Evolutionary conservation across 257 asterid species (phyloP).

Genomic region (Jaltomata sinuosa): DNA sequence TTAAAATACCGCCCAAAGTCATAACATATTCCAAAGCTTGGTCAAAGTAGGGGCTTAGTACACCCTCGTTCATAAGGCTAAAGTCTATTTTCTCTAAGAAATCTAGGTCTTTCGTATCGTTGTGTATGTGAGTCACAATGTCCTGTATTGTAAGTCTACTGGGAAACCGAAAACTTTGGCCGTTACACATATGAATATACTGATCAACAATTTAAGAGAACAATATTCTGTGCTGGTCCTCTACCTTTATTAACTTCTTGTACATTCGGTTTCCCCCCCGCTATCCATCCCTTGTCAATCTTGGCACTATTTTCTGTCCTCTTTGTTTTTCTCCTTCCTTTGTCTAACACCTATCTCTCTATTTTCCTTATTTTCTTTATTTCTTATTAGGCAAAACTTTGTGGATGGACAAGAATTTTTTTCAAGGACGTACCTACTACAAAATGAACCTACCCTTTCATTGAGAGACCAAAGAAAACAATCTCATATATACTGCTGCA

Average conservation of each 20-base stretch:
- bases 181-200: too few species aligned
- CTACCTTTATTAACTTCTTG: neutral
- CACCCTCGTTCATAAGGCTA: too few species aligned
- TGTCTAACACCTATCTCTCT: neutral
- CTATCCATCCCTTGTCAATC: neutral
- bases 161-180: too few species aligned
- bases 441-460: neutral
- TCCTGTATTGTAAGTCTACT: too few species aligned
- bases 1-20: too few species aligned
- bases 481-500: neutral
- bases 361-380: neutral
- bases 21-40: too few species aligned
- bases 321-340: neutral
- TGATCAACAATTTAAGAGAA: neutral
- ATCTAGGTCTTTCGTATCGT: too few species aligned
- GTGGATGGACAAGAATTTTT: neutral
- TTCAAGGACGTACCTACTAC: neutral
- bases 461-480: neutral
- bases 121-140: too few species aligned
- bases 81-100: too few species aligned
- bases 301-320: neutral
- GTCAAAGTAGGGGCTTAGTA: too few species aligned
- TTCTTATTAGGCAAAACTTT: neutral
- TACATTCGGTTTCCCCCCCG: neutral
- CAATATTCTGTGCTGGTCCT: neutral